Evolutionary conservation across 228 moss, liverwort and hornwort genomes (phyloP), one percentile per base, ranked within the genome.

Genomic region (Sphagnum fallax): DNA sequence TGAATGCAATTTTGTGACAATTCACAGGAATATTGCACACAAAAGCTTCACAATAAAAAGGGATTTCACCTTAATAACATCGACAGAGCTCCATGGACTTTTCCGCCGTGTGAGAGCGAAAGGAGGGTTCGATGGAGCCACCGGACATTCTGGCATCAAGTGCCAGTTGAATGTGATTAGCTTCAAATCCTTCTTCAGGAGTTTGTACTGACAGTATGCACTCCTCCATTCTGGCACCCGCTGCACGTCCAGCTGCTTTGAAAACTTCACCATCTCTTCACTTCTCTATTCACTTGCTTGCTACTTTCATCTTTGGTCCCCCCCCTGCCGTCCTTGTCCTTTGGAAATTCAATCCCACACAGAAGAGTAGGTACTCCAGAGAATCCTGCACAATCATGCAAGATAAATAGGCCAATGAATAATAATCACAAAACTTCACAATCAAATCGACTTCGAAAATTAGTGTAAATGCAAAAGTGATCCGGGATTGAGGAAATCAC

Each of bases 191-290:
- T 94, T 89, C 81, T 94, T 94, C 77, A 94, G 69, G 13, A 68
- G 58, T 75, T 83, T 89, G 73, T 94, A 94, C 63, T 88, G 83
- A 71, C 94, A 94, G 49, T 84, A 94, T 6, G 94, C 94, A 73
- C 68, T 83, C 78, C 88, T 83, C 94, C 91, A 94, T 76, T 94
- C 94, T 18, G 91, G 91, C 67, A 94, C 94, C 75, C 90, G 77
- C 64, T 91, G 89, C 66, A 77, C 51, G 61, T 83, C 85, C 77
- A 94, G 72, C 52, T 86, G 91, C 66, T 94, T 94, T 49, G 89
- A 80, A 67, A 94, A 94, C 78, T 94, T 89, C 74, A 94, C 94
- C 94, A 94, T 94, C 65, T 75, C 81, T 66, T 75, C 63, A 32
- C 2, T 32, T 32, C 32, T 32, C 32, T 32, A 32, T 1, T 32